Conservation (phyloP, 1,284 basidiomycete genomes). For the Prillingera fragicola region DNA sequence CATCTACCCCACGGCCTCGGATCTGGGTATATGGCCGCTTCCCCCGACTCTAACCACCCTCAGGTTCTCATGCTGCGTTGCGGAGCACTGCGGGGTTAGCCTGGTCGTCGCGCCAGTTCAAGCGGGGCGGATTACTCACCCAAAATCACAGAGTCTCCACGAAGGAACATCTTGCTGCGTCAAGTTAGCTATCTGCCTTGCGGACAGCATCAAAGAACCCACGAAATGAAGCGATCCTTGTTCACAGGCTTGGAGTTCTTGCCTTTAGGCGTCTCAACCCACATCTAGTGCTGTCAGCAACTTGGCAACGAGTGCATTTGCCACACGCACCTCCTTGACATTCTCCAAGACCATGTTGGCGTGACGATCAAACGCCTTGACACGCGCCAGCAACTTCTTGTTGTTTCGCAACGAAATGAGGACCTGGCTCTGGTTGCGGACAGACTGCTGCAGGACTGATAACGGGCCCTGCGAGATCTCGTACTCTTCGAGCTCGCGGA, state of each 20-base stretch:
- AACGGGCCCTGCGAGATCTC: conserved; percentile 95
- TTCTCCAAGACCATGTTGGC: conserved; percentile 99
- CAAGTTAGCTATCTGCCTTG: conserved; percentile 6
- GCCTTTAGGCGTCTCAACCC: conserved; percentile 96
- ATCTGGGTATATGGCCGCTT: conserved; percentile 11
- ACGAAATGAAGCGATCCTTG: conserved; percentile 98
- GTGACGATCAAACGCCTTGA: conserved; percentile 98
- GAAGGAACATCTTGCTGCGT: conserved; percentile 50
- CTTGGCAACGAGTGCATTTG: background rate
- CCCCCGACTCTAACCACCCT: conserved; percentile 2
- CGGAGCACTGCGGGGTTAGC: conserved; percentile 60
- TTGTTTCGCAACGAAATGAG: conserved; percentile 97
- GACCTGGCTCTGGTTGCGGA: conserved; percentile 96
- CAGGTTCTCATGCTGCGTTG: conserved; percentile 62
- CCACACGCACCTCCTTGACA: conserved; percentile 72
- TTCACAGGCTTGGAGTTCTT: conserved; percentile 99
- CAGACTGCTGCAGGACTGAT: conserved; percentile 96
- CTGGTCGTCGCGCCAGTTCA: background rate
- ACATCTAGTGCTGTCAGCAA: conserved; percentile 63
- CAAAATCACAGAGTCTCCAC: conserved; percentile 91
- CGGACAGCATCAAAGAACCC: conserved; percentile 41
- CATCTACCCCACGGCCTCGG: conserved; percentile 9
- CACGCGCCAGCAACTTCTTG: conserved; percentile 94
- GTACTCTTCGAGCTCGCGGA: conserved; percentile 91
- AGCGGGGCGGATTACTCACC: conserved; percentile 55